These are phyloP conservation scores for Suillus fuscotomentosus DNA, from an alignment of 768 basidiomycete species.

Conservation along the genomic window DNA sequence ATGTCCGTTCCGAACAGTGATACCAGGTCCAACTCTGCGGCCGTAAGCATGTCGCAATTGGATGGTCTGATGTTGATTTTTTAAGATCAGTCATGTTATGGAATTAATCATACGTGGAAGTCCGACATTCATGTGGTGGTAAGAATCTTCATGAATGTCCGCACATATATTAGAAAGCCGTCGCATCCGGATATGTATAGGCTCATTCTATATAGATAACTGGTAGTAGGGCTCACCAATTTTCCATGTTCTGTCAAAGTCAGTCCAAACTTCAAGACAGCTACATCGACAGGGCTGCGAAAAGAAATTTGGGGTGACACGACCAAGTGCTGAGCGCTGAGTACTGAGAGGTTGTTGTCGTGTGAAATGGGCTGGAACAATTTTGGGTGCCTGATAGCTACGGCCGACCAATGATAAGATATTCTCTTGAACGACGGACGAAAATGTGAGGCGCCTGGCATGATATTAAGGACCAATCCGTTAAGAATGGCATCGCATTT, in stretches of 20 bases:
- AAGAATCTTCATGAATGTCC: no score
- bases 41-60: neutral
- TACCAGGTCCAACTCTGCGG: neutral
- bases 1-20: neutral
- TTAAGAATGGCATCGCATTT: neutral
- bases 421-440: neutral
- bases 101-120: neutral
- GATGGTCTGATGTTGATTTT: neutral
- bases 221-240: neutral
- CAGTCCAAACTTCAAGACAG: neutral
- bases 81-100: neutral
- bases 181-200: neutral
- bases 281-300: neutral
- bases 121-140: neutral
- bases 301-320: neutral
- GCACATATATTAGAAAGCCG: no score
- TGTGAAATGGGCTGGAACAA: neutral
- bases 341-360: neutral
- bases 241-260: neutral
- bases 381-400: neutral
- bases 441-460: neutral
- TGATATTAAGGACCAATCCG: neutral
- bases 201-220: neutral
- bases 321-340: neutral
- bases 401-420: neutral